phyloP scores from a whole-genome alignment of 257 asterid species.

The Nemophila menziesii region DNA sequence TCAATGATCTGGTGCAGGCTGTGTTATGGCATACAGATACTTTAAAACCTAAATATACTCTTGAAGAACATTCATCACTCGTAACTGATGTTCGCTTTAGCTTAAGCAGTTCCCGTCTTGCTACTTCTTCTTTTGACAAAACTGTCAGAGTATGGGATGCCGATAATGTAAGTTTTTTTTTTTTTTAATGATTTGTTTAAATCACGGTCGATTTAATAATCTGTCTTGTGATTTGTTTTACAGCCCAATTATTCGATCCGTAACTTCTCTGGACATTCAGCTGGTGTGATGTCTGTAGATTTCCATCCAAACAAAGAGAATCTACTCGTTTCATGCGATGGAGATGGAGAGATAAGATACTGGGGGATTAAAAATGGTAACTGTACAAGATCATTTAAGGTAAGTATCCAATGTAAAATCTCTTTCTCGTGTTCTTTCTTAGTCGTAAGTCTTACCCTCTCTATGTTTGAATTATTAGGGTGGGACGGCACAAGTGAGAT shows the following conservation, averaged over 20 bases:
- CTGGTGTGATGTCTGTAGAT: conserved; percentile 82
- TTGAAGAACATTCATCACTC: conserved; percentile 74
- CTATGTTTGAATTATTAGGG: conserved; percentile 48
- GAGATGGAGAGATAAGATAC: conserved; percentile 86
- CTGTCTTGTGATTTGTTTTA: conserved; percentile 7
- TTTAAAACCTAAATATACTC: conserved; percentile 66
- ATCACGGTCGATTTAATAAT: background rate
- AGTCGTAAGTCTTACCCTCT: background rate
- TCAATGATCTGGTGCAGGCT: conserved; percentile 42
- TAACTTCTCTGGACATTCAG: conserved; percentile 78
- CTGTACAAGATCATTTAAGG: conserved; percentile 72
- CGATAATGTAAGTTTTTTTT: conserved; percentile 52
- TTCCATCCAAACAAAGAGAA: conserved; percentile 95
- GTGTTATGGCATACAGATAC: conserved; percentile 72
- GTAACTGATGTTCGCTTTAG: conserved; percentile 94
- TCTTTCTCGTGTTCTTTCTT: background rate
- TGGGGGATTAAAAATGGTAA: conserved; percentile 78
- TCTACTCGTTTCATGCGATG: conserved; percentile 87
- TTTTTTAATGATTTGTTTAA: background rate
- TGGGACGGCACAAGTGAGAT: conserved; percentile 78
- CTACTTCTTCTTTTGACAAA: conserved; percentile 93
- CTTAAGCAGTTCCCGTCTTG: conserved; percentile 94
- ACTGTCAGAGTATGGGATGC: conserved; percentile 98
- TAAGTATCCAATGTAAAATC: conserved; percentile 12
- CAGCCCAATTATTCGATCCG: conserved; percentile 85